Percentiles rank a stretch among this genome's conserved stretches.
Evolutionary conservation across 225 moss, liverwort and hornwort genomes (phyloP).

Genomic region (Pseudoscleropodium purum): DNA sequence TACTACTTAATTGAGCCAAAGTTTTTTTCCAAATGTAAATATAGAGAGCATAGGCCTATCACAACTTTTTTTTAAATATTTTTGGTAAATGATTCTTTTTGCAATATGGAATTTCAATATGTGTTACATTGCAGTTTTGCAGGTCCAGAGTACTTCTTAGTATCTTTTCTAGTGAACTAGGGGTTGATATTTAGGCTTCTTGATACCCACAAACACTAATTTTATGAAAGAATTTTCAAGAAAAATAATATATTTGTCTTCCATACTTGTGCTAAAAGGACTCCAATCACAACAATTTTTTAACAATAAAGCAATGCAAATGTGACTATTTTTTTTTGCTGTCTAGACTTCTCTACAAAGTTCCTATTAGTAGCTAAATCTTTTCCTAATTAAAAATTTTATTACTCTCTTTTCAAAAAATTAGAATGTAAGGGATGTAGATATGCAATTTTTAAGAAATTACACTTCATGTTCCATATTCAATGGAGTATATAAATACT

Average conservation of each 20-base stretch:
- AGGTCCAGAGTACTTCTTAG: background rate
- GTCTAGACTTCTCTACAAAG: background rate
- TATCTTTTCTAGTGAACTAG: background rate
- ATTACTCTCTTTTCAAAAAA: background rate
- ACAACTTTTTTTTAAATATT: background rate
- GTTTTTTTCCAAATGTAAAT: background rate
- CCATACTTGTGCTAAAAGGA: background rate
- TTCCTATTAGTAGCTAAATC: background rate
- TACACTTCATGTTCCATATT: background rate
- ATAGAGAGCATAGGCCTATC: background rate
- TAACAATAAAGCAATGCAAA: background rate
- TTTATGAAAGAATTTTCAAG: background rate
- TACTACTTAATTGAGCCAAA: background rate
- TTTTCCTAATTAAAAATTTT: background rate
- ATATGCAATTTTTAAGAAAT: background rate
- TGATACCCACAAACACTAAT: accelerated
- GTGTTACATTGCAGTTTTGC: too few relatives aligned
- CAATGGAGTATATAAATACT: too few relatives aligned
- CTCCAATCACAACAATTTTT: background rate
- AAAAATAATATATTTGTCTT: background rate
- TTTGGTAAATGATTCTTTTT: background rate
- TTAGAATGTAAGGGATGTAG: background rate
- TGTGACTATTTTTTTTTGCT: background rate
- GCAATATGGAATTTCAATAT: background rate
- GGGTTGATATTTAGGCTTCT: background rate